phyloP scores from a whole-genome alignment of 257 asterid species.

The Thymus quinquecostatus region DNA sequence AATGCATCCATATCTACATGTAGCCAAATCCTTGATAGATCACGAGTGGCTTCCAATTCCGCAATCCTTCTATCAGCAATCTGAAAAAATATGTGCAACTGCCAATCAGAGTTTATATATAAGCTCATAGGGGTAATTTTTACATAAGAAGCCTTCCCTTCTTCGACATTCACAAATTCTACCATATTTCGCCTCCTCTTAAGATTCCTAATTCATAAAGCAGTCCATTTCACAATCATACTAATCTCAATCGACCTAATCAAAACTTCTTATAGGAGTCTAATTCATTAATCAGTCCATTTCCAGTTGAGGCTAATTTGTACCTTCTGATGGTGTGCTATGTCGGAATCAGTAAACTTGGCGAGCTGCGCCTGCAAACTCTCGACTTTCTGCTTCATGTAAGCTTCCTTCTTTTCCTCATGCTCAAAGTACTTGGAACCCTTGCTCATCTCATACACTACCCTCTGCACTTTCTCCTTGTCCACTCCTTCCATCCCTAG shows the following conservation, averaged over 20 bases:
- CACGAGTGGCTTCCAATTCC: conserved; percentile 82
- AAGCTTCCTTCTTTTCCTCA: conserved; percentile 84
- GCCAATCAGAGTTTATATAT: background rate
- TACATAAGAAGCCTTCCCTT: background rate
- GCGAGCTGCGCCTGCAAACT: conserved; percentile 63
- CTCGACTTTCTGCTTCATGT: conserved; percentile 75
- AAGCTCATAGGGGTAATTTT: background rate
- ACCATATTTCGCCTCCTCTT: background rate
- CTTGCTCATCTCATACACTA: conserved; percentile 97
- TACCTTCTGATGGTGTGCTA: conserved; percentile 73
- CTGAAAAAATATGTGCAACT: conserved; percentile 39
- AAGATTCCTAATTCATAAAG: background rate
- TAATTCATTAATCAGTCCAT: too few species aligned
- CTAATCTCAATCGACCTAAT: background rate
- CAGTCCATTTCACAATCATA: conserved; percentile 1
- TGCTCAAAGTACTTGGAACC: conserved; percentile 93
- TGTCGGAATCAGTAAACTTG: conserved; percentile 60
- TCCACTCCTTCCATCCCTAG: conserved; percentile 99
- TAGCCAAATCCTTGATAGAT: conserved; percentile 85
- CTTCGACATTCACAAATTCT: background rate
- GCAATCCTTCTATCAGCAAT: conserved; percentile 69
- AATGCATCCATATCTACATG: conserved; percentile 99
- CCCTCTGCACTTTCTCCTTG: conserved; percentile 94
- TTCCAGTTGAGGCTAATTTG: conserved; percentile 6
- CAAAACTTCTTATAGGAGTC: too few species aligned